Conservation (phyloP, 768 basidiomycete species). For the Tremella yokohamensis region DNA sequence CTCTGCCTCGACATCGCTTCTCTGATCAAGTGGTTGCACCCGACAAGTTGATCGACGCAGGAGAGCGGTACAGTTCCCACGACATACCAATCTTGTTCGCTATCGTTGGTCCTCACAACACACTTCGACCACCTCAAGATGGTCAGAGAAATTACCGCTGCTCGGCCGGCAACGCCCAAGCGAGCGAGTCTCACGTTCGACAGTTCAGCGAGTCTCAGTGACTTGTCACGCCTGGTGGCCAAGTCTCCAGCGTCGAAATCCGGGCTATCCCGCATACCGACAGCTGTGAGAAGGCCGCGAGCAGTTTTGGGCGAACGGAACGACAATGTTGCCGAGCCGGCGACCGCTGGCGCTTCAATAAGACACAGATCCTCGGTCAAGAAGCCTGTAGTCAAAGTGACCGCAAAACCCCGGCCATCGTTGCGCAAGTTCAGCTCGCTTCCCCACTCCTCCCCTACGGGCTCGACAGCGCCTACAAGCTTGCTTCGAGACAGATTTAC, state of each 20-base stretch:
- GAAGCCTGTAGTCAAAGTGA: background rate
- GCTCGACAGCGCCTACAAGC: background rate
- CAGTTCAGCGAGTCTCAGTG: background rate
- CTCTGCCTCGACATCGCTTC: too few relatives aligned
- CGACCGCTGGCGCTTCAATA: background rate
- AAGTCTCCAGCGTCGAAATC: background rate
- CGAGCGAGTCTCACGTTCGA: background rate
- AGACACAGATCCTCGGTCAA: background rate
- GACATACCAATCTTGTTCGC: too few relatives aligned
- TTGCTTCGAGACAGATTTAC: too few relatives aligned
- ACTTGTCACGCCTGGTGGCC: background rate
- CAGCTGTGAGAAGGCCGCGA: background rate
- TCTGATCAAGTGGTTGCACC: too few relatives aligned
- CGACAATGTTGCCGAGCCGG: background rate
- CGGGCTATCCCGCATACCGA: background rate
- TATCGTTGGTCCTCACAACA: background rate
- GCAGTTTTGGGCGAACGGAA: conserved; percentile 1
- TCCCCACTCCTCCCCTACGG: background rate
- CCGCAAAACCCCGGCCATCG: background rate
- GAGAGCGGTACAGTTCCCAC: too few relatives aligned
- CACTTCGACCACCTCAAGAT: background rate
- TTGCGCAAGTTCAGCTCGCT: background rate
- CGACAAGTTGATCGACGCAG: too few relatives aligned
- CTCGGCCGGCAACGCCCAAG: conserved; percentile 2
- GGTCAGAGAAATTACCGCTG: conserved; percentile 1